Conservation (phyloP, 2,329 filamentous ascomycete genomes). For the Arthrobotrys pseudoclavata region DNA sequence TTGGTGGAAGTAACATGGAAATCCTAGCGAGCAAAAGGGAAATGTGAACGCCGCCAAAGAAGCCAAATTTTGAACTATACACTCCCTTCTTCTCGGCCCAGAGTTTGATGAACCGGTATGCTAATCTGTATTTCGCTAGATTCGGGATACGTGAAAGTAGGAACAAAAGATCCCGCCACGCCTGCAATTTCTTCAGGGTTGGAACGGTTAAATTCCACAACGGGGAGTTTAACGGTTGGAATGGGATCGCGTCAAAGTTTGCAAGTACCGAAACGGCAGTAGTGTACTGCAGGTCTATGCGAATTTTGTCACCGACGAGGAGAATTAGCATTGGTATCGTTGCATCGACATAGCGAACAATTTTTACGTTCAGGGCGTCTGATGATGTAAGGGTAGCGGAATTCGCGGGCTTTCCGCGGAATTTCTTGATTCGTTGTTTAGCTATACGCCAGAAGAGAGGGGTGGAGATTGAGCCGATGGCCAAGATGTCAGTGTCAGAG, state of each 20-base stretch:
- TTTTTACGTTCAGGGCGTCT: constrained; percentile 66
- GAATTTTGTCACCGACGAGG: constrained; percentile 71
- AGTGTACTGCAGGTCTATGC: constrained; percentile 77
- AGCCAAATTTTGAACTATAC: constrained; percentile 76
- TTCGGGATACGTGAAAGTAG: constrained; percentile 74
- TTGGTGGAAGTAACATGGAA: constrained; percentile 70
- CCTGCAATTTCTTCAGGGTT: constrained; percentile 75
- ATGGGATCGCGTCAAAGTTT: constrained; percentile 66
- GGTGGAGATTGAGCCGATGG: constrained; percentile 74
- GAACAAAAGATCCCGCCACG: constrained; percentile 74
- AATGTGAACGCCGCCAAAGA: constrained; percentile 76
- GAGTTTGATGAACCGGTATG: constrained; percentile 73
- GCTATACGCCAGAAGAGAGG: constrained; percentile 75
- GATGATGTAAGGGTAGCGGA: not conserved
- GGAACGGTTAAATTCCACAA: constrained; percentile 72
- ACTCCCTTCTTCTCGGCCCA: constrained; percentile 76
- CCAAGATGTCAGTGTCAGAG: constrained; percentile 77
- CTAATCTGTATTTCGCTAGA: constrained; percentile 72
- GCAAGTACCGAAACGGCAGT: constrained; percentile 72
- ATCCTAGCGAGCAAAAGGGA: constrained; percentile 74
- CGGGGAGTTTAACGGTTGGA: constrained; percentile 70
- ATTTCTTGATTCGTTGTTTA: constrained; percentile 70
- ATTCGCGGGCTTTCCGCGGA: constrained; percentile 64
- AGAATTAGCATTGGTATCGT: constrained; percentile 76
- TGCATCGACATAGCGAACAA: constrained; percentile 73